Evolutionary conservation across 2,329 filamentous ascomycete genomes (phyloP), one percentile per base, ranked within the genome.

Genomic region (Nothopassalora personata): DNA sequence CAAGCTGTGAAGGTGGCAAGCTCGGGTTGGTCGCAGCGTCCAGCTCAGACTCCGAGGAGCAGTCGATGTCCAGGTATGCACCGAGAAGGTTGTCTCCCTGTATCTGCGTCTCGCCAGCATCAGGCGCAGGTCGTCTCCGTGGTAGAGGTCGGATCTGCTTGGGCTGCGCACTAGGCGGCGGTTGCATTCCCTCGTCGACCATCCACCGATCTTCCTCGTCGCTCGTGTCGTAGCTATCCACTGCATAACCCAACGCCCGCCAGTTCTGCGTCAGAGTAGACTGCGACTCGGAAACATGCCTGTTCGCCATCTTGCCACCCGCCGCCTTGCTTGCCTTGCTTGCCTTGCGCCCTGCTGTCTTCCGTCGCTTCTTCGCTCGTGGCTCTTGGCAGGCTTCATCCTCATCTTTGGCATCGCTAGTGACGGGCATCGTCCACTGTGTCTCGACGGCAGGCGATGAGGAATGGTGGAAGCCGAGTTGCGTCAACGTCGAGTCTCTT

Each of bases 401-500:
- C 31, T 57, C 53, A 18, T 60, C 59, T 15, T 36, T 43, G 27
- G 48, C 36, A 36, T 59, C 45, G 48, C 46, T 53, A 9, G 43
- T 3, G n/a, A 50, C 33, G 13, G 58, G 43, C 9, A 53, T 53
- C 28, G 58, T 31, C 49, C 49, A 34, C 34, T 51, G 49, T 15
- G 49, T 31, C 11, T 51, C 27, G 13, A 43, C 15, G 18, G 39
- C 15, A 27, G 47, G 34, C 48, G 28, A 18, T 30, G 52, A 49
- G 47, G 34, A 36, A 49, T 49, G 49, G 43, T 31, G 53, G 39
- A 65, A 65, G 48, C 65, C 63, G 45, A 62, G 57, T 31, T 66
- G 64, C 7, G 64, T 66, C 56, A 66, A 53, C 11, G 63, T 66
- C 9, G 62, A 62, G 39, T 66, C 60, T 33, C 57, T 48, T 23